These are phyloP conservation scores for Botrytis fragariae DNA, from an alignment of 2,329 filamentous ascomycete species.

Conservation along the genomic window DNA sequence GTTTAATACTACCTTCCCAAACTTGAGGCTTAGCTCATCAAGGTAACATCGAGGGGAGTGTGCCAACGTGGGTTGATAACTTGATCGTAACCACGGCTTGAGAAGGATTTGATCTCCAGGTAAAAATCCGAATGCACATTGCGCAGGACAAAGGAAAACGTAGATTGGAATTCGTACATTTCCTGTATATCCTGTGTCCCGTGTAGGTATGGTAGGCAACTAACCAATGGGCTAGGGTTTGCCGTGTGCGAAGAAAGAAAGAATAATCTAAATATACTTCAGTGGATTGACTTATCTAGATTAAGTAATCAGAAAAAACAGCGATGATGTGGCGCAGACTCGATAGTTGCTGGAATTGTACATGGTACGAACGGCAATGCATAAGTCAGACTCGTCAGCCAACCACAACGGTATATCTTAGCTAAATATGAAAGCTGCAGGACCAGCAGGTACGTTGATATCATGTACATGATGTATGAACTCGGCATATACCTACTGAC, in stretches of 20 bases:
- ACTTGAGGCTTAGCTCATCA: neutral
- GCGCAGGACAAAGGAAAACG: neutral
- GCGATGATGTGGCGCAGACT: constrained; percentile 5
- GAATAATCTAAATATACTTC: constrained; percentile 2
- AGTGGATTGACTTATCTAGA: neutral
- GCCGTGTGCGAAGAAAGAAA: neutral
- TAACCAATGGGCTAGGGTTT: neutral
- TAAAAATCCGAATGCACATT: neutral
- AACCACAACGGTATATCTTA: neutral
- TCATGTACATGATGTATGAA: neutral
- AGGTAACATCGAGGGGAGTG: neutral
- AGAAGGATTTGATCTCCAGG: neutral
- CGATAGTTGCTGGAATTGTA: neutral
- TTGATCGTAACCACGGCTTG: neutral
- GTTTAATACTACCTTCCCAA: constrained; percentile 2
- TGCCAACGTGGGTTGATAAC: neutral
- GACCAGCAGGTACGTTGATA: neutral
- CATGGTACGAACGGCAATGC: neutral
- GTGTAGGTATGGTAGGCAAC: neutral
- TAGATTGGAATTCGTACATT: neutral
- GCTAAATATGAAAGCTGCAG: constrained; percentile 13
- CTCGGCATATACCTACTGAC: neutral
- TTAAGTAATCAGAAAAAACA: neutral
- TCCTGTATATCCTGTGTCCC: neutral
- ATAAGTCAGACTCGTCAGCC: neutral